These are phyloP conservation scores for Oryza meyeriana DNA, from an alignment of 176 grass and related monocot genomes.

Conservation along the genomic window DNA sequence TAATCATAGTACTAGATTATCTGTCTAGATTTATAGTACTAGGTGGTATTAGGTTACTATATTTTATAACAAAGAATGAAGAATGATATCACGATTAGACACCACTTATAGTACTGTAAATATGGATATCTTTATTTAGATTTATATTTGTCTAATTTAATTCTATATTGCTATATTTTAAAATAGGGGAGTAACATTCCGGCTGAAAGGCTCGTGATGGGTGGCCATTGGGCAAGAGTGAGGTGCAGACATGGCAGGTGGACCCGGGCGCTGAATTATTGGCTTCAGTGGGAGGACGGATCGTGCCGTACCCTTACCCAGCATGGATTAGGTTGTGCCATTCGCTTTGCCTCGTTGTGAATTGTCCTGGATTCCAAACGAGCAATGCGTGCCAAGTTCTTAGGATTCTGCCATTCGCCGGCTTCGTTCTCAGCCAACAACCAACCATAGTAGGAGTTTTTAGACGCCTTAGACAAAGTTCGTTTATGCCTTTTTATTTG, in stretches of 20 bases:
- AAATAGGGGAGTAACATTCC: background rate
- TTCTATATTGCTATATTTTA: too few relatives aligned
- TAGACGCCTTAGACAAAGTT: background rate
- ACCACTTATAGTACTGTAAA: too few relatives aligned
- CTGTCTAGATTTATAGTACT: too few relatives aligned
- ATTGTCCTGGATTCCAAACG: background rate
- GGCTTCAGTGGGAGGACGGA: background rate
- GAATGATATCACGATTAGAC: too few relatives aligned
- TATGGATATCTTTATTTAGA: too few relatives aligned
- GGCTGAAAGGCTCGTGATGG: slow-evolving; percentile 18
- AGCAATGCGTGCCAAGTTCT: background rate
- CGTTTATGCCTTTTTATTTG: too few relatives aligned
- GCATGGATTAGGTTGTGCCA: slow-evolving; percentile 23
- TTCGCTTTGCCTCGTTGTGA: background rate
- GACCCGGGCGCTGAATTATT: slow-evolving; percentile 29
- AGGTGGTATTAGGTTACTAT: too few relatives aligned
- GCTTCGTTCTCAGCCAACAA: background rate
- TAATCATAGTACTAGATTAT: too few relatives aligned
- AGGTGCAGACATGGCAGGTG: slow-evolving; percentile 15
- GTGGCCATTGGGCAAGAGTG: background rate
- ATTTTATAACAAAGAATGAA: too few relatives aligned
- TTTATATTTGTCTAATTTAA: too few relatives aligned
- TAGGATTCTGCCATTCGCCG: background rate
- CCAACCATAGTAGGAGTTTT: background rate
- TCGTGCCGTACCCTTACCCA: slow-evolving; percentile 28